phyloP scores from a whole-genome alignment of 768 basidiomycete species.

The Lactarius deliciosus region DNA sequence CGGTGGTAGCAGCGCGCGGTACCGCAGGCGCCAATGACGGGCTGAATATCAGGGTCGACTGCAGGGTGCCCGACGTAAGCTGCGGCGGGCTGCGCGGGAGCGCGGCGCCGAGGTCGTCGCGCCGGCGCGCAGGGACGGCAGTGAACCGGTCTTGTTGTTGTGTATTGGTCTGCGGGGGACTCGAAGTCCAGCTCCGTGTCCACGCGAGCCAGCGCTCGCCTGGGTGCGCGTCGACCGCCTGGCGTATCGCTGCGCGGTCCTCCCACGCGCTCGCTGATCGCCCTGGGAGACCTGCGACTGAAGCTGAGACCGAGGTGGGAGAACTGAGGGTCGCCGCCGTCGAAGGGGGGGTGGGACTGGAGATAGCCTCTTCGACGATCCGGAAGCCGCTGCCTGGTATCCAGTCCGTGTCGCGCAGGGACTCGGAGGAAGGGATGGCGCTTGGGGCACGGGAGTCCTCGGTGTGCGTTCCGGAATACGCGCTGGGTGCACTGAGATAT shows the following conservation, averaged over 20 bases:
- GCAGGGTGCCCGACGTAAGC: slow-evolving; percentile 56
- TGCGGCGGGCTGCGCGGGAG: slow-evolving; percentile 58
- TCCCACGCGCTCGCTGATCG: slow-evolving; percentile 24
- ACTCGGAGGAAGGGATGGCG: background rate
- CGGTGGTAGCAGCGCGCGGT: background rate
- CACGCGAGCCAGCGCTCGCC: slow-evolving; percentile 26
- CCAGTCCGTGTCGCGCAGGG: slow-evolving; percentile 19
- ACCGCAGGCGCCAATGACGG: background rate
- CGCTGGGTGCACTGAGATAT: slow-evolving; percentile 25
- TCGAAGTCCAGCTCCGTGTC: slow-evolving; percentile 31
- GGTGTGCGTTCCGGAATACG: slow-evolving; percentile 21
- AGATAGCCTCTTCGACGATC: slow-evolving; percentile 40
- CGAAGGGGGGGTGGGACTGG: background rate
- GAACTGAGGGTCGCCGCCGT: background rate
- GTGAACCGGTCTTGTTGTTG: slow-evolving; percentile 43
- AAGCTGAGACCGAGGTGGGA: slow-evolving; percentile 1
- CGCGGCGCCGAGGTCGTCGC: slow-evolving; percentile 28
- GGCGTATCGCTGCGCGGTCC: slow-evolving; percentile 27
- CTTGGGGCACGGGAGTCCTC: slow-evolving; percentile 12
- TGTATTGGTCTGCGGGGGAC: slow-evolving; percentile 17
- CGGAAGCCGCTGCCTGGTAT: slow-evolving; percentile 42
- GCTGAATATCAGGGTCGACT: slow-evolving; percentile 54
- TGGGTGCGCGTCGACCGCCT: slow-evolving; percentile 28
- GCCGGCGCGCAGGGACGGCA: slow-evolving; percentile 38
- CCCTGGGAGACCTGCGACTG: slow-evolving; percentile 19